Evolutionary conservation across 2,329 filamentous ascomycete genomes (phyloP), one percentile per base, ranked within the genome.

Genomic region (Colletotrichum sp.): DNA sequence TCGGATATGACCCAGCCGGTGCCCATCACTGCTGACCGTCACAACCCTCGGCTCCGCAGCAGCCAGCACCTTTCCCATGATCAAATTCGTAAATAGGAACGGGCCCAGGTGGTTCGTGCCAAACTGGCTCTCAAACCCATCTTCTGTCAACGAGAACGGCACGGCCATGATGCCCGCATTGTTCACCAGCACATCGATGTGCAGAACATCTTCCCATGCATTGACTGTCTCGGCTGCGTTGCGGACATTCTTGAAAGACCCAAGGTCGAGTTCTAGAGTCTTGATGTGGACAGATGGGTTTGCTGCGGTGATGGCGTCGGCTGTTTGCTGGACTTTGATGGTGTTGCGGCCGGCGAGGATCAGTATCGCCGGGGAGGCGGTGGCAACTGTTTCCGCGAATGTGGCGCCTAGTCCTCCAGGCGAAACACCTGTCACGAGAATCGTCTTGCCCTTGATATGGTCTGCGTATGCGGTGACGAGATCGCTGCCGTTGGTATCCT

Each of bases 271-370:
- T 3, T 82, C 62, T 3, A 88, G 79, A 4, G 80, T 65, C 32
- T 84, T 83, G 0, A 81, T 82, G 28, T 81, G 62, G 26, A 88
- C 83, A 2, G 79, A 75, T 0, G 87, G 83, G 65, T 84, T 72
- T 13, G 80, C 69, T 5, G 79, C 77, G 15, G 71, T 67, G 70
- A 90, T 82, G 66, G 81, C 79, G 5, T 85, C 81, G n/a, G 82
- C 82, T 1, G 86, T 85, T 2, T 83, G 80, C 24, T 85, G 80
- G 6, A 86, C 76, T 71, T 89, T 90, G 16, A 81, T 68, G 7
- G 79, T 68, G 62, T 82, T 87, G 72, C 89, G 88, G 34, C 87
- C 87, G 8, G 84, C 86, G 30, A 89, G 85, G 67, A 88, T 87
- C 71, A 90, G 85, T 30, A 85, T 79, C 4, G 80, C 76, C 0